Evolutionary conservation across 2,329 filamentous ascomycete genomes (phyloP).

Genomic region (Ophiostoma sp.): DNA sequence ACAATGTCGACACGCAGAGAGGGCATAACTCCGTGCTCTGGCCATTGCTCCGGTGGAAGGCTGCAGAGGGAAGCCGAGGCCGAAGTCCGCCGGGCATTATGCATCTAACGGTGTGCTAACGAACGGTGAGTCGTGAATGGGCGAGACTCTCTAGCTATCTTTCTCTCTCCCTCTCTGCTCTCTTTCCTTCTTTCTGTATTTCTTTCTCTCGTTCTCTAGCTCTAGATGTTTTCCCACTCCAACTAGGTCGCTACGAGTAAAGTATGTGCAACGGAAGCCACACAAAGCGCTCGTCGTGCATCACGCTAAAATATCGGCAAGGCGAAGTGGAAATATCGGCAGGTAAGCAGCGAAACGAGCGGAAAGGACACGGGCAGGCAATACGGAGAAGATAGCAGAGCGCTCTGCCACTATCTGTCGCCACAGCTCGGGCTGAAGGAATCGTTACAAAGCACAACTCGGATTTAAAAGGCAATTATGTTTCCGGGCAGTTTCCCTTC

Average conservation of each 20-base stretch:
- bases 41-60: neutral
- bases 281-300: neutral
- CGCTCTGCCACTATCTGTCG: neutral
- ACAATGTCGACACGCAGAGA: neutral
- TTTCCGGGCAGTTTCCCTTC: neutral
- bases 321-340: neutral
- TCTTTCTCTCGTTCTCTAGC: neutral
- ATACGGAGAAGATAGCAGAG: neutral
- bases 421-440: neutral
- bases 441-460: neutral
- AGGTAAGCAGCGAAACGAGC: neutral
- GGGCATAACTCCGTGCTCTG: neutral
- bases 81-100: neutral
- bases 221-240: neutral
- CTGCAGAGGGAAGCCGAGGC: neutral
- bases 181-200: neutral
- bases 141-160: neutral
- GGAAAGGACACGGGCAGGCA: neutral
- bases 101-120: neutral
- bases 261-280: conserved; percentile 8
- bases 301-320: neutral
- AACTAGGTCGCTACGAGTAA: neutral
- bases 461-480: neutral
- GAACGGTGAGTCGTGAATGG: neutral
- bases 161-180: neutral